A percentile compares a stretch with the other conserved stretches of the same genome.
Conservation (phyloP, 2,329 filamentous ascomycete genomes). For the Hypoxylon sp. region DNA sequence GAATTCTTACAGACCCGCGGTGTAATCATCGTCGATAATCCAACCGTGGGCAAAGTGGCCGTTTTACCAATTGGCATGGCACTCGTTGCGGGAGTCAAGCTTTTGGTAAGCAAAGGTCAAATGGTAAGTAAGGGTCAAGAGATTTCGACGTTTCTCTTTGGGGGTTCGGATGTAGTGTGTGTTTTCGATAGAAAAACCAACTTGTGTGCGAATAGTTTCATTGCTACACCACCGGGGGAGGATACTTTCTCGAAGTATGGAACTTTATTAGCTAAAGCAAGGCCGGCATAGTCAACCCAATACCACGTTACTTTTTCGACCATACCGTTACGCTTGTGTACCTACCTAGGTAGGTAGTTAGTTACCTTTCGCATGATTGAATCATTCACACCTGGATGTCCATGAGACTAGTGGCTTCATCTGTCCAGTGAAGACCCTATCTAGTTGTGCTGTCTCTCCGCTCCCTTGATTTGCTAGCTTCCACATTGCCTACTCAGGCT, state of each 20-base stretch:
- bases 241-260: constrained; percentile 2
- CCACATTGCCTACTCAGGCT: too few species aligned
- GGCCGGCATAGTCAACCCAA: too few species aligned
- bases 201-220: background rate
- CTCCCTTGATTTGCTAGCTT: too few species aligned
- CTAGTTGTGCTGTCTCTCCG: too few species aligned
- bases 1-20: constrained; percentile 52
- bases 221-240: background rate
- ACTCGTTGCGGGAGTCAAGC: constrained; percentile 51
- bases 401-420: too few species aligned
- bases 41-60: constrained; percentile 49
- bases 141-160: constrained; percentile 54
- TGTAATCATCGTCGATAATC: constrained; percentile 50
- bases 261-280: background rate
- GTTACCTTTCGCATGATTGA: too few species aligned
- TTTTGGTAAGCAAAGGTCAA: constrained; percentile 41
- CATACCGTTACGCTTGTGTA: too few species aligned
- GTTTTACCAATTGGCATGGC: constrained; percentile 57
- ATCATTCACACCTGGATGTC: too few species aligned
- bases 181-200: constrained; percentile 47
- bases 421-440: too few species aligned
- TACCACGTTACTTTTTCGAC: too few species aligned
- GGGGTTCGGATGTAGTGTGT: constrained; percentile 53
- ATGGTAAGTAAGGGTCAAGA: constrained; percentile 51
- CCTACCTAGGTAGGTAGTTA: too few species aligned